Percentiles rank a stretch among this genome's conserved stretches.
These are phyloP conservation scores for Vicia villosa DNA, from an alignment of 306 rosid species.

Conservation along the genomic window DNA sequence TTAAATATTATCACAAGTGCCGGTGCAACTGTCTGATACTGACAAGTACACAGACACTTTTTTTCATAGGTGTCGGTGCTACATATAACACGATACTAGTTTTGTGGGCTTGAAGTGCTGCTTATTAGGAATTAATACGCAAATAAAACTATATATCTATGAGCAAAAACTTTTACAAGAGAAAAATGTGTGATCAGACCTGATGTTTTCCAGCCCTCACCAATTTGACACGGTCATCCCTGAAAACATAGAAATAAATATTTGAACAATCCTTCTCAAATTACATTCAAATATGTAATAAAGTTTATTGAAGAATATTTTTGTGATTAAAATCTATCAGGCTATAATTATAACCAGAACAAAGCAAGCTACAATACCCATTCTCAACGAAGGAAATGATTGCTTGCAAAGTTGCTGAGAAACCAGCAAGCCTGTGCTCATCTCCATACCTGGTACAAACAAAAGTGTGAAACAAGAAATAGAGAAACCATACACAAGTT, in stretches of 20 bases:
- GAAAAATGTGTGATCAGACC: constrained; percentile 54
- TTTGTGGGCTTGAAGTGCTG: constrained; percentile 15
- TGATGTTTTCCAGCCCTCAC: constrained; percentile 94
- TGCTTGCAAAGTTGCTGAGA: constrained; percentile 96
- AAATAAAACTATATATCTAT: not conserved
- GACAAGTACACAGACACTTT: no score
- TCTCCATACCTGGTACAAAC: constrained; percentile 75
- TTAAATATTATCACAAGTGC: no score
- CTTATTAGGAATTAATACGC: constrained; percentile 11
- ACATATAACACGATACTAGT: constrained; percentile 13
- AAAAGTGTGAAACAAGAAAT: constrained; percentile 36
- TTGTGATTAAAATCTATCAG: not conserved
- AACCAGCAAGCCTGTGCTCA: constrained; percentile 96
- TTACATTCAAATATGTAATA: constrained; percentile 24
- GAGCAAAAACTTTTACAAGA: constrained; percentile 27
- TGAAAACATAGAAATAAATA: constrained; percentile 41
- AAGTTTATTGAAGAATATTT: not conserved
- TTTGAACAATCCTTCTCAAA: constrained; percentile 23
- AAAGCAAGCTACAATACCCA: constrained; percentile 58
- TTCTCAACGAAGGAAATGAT: constrained; percentile 92
- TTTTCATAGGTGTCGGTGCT: no score
- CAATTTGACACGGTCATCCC: constrained; percentile 80
- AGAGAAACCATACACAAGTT: constrained; percentile 16
- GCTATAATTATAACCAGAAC: constrained; percentile 32
- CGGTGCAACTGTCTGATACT: no score